These are phyloP conservation scores for Trichoderma semiorbis DNA, from an alignment of 2,329 filamentous ascomycete genomes.

Conservation along the genomic window DNA sequence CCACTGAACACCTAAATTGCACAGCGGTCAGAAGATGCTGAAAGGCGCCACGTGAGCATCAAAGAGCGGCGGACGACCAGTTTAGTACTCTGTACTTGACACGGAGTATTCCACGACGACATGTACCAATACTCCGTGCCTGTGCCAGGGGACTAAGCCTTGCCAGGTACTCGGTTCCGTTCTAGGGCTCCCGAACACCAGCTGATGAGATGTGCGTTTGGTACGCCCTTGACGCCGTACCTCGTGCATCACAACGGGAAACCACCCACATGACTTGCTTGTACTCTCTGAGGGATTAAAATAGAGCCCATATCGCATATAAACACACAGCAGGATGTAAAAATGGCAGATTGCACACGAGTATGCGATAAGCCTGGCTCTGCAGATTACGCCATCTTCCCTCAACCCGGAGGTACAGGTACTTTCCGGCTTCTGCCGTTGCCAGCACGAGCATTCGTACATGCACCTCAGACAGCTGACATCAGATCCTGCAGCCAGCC, in stretches of 20 bases:
- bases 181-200: neutral
- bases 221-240: neutral
- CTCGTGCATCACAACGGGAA: neutral
- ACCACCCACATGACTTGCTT: neutral
- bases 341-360: neutral
- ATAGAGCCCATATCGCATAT: neutral
- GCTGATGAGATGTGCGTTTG: neutral
- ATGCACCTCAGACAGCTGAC: conserved; percentile 14
- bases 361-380: neutral
- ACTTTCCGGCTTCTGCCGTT: neutral
- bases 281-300: neutral
- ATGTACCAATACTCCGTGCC: neutral
- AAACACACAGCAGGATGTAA: neutral
- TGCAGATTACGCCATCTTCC: neutral
- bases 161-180: neutral
- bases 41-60: conserved; percentile 8
- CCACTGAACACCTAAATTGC: neutral
- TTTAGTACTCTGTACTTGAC: neutral
- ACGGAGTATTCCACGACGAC: neutral
- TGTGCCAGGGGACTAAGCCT: neutral
- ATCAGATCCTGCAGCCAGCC: conserved; percentile 3
- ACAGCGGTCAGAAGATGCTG: conserved; percentile 16
- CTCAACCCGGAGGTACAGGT: neutral
- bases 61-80: neutral
- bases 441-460: neutral